Percentiles rank a stretch among this genome's conserved stretches.
Conservation (phyloP, 2,329 filamentous ascomycete species). For the Cladophialophora immunda region DNA sequence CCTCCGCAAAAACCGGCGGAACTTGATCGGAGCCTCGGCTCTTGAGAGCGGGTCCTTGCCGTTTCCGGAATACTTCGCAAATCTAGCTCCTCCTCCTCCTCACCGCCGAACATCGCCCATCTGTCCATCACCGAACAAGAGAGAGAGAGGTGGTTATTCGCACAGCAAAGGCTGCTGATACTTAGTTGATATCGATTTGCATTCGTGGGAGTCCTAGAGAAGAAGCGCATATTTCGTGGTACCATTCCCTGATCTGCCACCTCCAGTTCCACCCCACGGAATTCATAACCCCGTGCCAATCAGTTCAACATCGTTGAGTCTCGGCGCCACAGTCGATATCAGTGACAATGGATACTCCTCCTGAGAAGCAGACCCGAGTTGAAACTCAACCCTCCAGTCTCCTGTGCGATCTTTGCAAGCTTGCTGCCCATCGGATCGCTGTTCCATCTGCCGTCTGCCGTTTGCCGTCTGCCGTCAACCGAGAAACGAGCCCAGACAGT, state of each 20-base stretch:
- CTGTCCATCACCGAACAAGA: too few relatives aligned
- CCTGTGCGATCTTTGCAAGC: too few relatives aligned
- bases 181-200: background rate
- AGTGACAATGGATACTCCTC: conserved; percentile 21
- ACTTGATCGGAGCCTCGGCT: background rate
- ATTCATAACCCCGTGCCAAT: background rate
- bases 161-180: too few relatives aligned
- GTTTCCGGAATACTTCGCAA: background rate
- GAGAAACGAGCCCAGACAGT: too few relatives aligned
- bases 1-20: conserved; percentile 3
- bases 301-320: background rate
- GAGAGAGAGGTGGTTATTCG: too few relatives aligned
- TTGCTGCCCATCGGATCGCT: too few relatives aligned
- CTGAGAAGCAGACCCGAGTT: conserved; percentile 29
- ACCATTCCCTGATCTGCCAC: background rate
- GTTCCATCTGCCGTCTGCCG: too few relatives aligned
- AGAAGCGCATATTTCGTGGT: background rate
- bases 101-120: background rate
- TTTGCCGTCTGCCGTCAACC: too few relatives aligned
- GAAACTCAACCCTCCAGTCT: too few relatives aligned
- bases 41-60: background rate
- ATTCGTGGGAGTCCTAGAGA: background rate
- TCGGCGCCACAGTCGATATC: too few relatives aligned
- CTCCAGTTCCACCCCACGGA: background rate
- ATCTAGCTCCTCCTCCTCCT: background rate